These are phyloP conservation scores for Hevea brasiliensis DNA, from an alignment of 345 rosid genomes.

Conservation along the genomic window DNA sequence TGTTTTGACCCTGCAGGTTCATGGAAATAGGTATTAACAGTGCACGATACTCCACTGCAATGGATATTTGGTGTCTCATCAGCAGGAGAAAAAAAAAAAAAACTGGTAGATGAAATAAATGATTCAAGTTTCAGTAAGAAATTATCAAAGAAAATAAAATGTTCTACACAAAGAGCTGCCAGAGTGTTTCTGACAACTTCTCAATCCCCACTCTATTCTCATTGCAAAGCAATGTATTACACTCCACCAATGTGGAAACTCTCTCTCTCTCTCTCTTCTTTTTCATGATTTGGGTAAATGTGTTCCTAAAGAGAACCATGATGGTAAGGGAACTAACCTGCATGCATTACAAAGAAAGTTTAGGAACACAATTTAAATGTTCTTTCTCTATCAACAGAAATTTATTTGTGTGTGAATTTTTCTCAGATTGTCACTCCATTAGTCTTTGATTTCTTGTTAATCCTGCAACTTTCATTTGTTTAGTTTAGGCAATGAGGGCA, in stretches of 20 bases:
- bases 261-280: not conserved
- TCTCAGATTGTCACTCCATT: not conserved
- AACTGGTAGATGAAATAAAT: not conserved
- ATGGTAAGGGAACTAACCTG: not conserved
- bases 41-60: not conserved
- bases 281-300: not conserved
- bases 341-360: not conserved
- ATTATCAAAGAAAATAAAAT: not conserved
- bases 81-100: not conserved
- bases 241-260: not conserved
- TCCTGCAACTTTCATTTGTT: not conserved
- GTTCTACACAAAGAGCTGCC: not conserved
- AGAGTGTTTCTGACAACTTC: not conserved
- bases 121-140: not conserved
- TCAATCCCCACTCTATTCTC: not conserved
- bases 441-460: not conserved
- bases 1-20: constrained; percentile 16
- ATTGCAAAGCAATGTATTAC: not conserved
- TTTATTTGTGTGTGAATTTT: constrained; percentile 5
- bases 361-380: constrained; percentile 5
- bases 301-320: constrained; percentile 5
- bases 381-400: constrained; percentile 3
- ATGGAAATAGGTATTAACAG: constrained; percentile 20
- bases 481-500: not conserved
- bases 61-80: not conserved